phyloP scores from a whole-genome alignment of 2,329 filamentous ascomycete genomes.

The Botrytis byssoidea region DNA sequence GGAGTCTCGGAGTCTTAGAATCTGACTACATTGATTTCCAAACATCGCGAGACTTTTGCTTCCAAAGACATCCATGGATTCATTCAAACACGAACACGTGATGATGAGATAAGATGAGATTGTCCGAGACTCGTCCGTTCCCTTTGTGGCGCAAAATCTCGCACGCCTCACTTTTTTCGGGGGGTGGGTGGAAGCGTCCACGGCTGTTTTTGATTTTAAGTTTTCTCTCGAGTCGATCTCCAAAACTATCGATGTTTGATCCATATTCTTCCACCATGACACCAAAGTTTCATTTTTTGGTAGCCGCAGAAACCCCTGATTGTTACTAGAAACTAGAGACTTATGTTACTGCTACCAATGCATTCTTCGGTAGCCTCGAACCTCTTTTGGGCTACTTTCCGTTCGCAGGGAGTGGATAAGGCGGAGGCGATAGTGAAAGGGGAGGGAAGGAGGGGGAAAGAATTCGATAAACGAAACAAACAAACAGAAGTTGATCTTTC shows the following conservation, averaged over 20 bases:
- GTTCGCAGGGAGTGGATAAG: background rate
- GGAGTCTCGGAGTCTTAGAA: background rate
- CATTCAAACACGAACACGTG: background rate
- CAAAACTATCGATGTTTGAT: conserved; percentile 21
- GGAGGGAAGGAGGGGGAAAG: background rate
- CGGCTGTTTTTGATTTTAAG: background rate
- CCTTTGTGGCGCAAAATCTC: conserved; percentile 5
- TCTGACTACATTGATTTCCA: background rate
- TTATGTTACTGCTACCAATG: background rate
- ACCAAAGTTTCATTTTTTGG: conserved; percentile 10
- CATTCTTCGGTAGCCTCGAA: conserved; percentile 12
- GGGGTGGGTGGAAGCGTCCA: background rate
- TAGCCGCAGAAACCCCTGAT: background rate
- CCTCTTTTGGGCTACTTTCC: background rate
- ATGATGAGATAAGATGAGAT: background rate
- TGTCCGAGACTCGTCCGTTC: background rate
- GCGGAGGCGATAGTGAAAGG: background rate
- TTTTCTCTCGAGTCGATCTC: conserved; percentile 2
- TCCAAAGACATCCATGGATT: background rate
- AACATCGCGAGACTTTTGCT: background rate
- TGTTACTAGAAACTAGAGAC: background rate
- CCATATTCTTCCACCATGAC: conserved; percentile 9
- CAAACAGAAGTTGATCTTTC: background rate
- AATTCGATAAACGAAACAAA: conserved; percentile 4
- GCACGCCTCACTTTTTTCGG: conserved; percentile 7